Conservation (phyloP, 208 protist species). For the Polymyxa betae region DNA sequence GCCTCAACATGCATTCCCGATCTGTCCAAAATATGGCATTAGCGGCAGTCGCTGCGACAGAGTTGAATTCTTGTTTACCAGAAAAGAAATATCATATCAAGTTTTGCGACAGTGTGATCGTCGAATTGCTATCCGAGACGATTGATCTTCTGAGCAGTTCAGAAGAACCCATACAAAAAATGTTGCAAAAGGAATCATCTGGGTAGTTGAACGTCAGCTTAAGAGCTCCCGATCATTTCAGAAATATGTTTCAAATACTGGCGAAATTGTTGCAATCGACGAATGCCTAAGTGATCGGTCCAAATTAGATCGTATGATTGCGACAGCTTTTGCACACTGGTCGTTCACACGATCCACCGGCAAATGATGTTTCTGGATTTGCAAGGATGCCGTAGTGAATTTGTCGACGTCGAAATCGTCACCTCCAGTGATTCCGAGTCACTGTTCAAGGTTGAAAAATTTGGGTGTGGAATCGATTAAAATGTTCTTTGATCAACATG, state of each 20-base stretch:
- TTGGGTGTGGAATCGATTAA: too few species aligned
- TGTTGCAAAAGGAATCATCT: background rate
- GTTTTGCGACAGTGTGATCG: background rate
- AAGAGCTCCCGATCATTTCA: background rate
- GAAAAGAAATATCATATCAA: background rate
- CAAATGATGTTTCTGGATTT: background rate
- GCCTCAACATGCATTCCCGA: background rate
- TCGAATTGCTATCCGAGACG: background rate
- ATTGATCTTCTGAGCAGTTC: background rate
- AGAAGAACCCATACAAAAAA: background rate
- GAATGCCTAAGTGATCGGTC: background rate
- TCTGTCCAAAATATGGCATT: background rate
- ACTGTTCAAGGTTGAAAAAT: too few species aligned
- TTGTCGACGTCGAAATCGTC: too few species aligned
- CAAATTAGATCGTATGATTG: background rate
- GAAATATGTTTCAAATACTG: background rate
- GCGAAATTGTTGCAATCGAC: background rate
- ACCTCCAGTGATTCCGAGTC: too few species aligned
- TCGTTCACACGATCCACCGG: too few species aligned
- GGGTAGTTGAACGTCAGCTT: background rate
- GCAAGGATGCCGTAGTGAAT: too few species aligned
- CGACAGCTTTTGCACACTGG: too few species aligned
- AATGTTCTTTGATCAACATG: too few species aligned
- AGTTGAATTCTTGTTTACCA: background rate
- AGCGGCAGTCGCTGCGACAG: background rate